Evolutionary conservation across 768 basidiomycete genomes (phyloP).

Genomic region (Pholiota conissans): DNA sequence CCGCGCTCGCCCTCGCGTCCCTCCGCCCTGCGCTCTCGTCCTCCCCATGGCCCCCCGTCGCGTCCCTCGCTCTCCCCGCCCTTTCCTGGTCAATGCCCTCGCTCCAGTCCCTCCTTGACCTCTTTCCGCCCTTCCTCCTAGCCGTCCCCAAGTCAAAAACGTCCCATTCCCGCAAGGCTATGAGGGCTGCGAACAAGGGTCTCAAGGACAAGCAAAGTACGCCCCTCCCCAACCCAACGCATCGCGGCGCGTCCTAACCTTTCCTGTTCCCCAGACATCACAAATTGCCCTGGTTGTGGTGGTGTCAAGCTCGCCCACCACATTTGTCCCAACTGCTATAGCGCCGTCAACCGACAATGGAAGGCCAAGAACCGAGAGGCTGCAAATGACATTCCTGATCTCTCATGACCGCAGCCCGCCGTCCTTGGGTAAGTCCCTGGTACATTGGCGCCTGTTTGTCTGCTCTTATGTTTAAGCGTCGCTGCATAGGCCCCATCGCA

Average conservation of each 20-base stretch:
- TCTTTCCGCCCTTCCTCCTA: constrained; percentile 85
- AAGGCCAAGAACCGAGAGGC: constrained; percentile 43
- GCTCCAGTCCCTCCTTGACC: constrained; percentile 52
- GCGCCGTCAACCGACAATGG: constrained; percentile 64
- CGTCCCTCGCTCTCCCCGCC: constrained; percentile 15
- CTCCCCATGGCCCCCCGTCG: constrained; percentile 22
- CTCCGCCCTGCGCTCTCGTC: constrained; percentile 19
- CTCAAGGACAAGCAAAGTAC: constrained; percentile 91
- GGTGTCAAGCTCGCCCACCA: constrained; percentile 86
- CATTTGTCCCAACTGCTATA: constrained; percentile 81
- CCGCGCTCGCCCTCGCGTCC: constrained; percentile 26
- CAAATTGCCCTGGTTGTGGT: constrained; percentile 89
- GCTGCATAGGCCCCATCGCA: background rate
- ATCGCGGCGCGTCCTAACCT: constrained; percentile 1
- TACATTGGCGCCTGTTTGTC: background rate
- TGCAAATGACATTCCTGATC: constrained; percentile 32
- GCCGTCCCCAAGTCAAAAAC: constrained; percentile 95
- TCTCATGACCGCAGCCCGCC: constrained; percentile 28
- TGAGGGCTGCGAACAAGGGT: constrained; percentile 93
- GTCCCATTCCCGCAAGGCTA: constrained; percentile 92
- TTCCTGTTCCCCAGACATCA: constrained; percentile 62
- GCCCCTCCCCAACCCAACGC: constrained; percentile 22
- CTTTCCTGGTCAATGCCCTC: constrained; percentile 38
- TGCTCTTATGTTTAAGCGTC: background rate
- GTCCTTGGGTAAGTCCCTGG: background rate